Percentiles rank a stretch among this genome's conserved stretches.
phyloP scores from a whole-genome alignment of 192 early-diverging fungal species.

The Spizellomyces punctatus region DNA sequence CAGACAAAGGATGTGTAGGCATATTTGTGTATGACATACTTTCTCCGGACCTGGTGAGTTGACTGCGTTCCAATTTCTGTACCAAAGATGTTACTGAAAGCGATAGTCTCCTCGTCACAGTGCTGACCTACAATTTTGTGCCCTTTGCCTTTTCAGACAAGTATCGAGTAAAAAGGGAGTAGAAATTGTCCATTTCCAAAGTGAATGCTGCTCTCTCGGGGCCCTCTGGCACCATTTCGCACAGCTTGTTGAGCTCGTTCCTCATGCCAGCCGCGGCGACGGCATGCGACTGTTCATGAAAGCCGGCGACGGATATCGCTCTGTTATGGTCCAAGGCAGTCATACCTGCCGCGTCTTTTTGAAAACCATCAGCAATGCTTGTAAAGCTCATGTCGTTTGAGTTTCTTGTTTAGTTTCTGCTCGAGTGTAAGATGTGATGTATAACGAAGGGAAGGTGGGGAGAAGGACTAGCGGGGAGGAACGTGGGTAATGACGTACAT shows the following conservation, averaged over 20 bases:
- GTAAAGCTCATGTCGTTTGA: too few relatives aligned
- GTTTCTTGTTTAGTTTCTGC: too few relatives aligned
- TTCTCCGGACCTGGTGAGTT: conserved; percentile 89
- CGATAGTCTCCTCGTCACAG: background rate
- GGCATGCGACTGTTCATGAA: conserved; percentile 6
- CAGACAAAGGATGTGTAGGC: background rate
- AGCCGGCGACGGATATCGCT: conserved; percentile 15
- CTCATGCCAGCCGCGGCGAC: conserved; percentile 52
- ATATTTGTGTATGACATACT: conserved; percentile 16
- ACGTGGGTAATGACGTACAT: too few relatives aligned
- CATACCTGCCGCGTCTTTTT: background rate
- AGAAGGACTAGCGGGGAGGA: too few relatives aligned
- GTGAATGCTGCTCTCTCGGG: conserved; percentile 54
- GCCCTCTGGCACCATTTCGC: conserved; percentile 57
- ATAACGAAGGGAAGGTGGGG: too few relatives aligned
- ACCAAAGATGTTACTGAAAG: background rate
- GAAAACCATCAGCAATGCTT: too few relatives aligned
- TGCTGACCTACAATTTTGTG: conserved; percentile 63
- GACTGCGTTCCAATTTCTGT: conserved; percentile 93
- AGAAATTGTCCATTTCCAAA: conserved; percentile 54
- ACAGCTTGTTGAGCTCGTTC: conserved; percentile 70
- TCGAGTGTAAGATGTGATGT: too few relatives aligned
- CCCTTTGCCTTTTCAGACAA: conserved; percentile 78
- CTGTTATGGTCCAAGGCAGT: conserved; percentile 22
- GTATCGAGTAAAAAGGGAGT: conserved; percentile 69